Percentiles rank a stretch among this genome's conserved stretches.
Conservation (phyloP, 768 basidiomycete genomes). For the Mycena albidolilacea region DNA sequence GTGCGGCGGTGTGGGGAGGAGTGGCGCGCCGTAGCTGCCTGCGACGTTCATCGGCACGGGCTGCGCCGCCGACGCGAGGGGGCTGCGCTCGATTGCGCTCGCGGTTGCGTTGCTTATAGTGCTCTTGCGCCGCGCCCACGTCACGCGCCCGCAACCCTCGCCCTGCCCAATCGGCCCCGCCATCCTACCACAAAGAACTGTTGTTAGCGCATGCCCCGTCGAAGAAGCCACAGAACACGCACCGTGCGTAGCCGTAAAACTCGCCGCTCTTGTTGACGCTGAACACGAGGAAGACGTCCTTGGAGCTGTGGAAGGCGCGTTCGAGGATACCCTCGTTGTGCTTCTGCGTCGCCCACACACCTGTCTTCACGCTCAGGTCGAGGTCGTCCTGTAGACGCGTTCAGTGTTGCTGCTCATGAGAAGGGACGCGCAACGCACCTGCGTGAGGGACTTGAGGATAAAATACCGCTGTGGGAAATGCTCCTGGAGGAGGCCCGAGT, state of each 20-base stretch:
- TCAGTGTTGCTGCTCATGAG: constrained; percentile 21
- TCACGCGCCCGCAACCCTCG: constrained; percentile 57
- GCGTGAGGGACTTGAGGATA: constrained; percentile 90
- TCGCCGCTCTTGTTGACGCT: constrained; percentile 95
- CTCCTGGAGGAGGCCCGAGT: constrained; percentile 80
- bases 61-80: neutral
- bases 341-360: constrained; percentile 92
- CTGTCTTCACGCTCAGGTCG: constrained; percentile 83
- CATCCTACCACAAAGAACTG: constrained; percentile 69
- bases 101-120: neutral
- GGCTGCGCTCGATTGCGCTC: neutral
- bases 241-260: constrained; percentile 95
- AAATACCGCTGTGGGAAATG: constrained; percentile 92
- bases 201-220: neutral
- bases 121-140: constrained; percentile 63
- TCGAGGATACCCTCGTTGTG: constrained; percentile 95
- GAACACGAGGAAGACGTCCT: constrained; percentile 91
- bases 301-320: constrained; percentile 90
- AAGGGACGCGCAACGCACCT: constrained; percentile 59
- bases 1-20: neutral
- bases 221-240: constrained; percentile 37
- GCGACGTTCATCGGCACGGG: neutral
- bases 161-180: constrained; percentile 70
- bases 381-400: constrained; percentile 71
- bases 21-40: neutral